These are phyloP conservation scores for Colletotrichum liaoningense DNA, from an alignment of 2,329 filamentous ascomycete genomes.

Conservation along the genomic window DNA sequence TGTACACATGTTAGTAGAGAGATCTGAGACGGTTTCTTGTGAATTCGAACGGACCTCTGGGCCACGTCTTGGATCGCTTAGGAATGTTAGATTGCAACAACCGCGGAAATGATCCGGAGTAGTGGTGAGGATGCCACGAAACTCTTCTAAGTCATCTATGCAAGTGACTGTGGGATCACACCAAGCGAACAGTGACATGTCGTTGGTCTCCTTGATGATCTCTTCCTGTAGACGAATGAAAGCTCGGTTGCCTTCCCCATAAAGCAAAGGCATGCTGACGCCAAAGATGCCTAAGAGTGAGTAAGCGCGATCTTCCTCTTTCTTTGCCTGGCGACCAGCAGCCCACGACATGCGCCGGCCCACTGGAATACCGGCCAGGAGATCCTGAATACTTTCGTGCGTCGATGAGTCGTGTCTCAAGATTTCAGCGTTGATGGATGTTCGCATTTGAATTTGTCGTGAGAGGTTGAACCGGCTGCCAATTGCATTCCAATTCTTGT, in stretches of 20 bases:
- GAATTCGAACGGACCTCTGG: no score
- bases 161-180: not conserved
- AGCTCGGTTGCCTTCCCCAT: slow-evolving; percentile 40
- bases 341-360: slow-evolving; percentile 41
- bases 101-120: not conserved
- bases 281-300: slow-evolving; percentile 42
- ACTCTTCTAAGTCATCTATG: fast-evolving
- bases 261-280: slow-evolving; percentile 41
- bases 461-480: slow-evolving; percentile 39
- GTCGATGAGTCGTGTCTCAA: not conserved
- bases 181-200: not conserved
- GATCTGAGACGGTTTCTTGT: no score
- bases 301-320: slow-evolving; percentile 40
- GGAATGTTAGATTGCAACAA: no score
- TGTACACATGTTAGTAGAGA: no score
- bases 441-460: not conserved
- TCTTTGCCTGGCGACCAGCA: slow-evolving; percentile 37
- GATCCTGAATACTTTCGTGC: fast-evolving
- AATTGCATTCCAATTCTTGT: not conserved
- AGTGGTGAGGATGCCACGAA: not conserved
- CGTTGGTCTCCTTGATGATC: not conserved
- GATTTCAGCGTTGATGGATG: not conserved
- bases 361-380: not conserved
- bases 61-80: no score
- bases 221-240: slow-evolving; percentile 37